Base-by-base conservation (phyloP, 176 grass and related monocot genomes). In the Triticum turgidum region DNA sequence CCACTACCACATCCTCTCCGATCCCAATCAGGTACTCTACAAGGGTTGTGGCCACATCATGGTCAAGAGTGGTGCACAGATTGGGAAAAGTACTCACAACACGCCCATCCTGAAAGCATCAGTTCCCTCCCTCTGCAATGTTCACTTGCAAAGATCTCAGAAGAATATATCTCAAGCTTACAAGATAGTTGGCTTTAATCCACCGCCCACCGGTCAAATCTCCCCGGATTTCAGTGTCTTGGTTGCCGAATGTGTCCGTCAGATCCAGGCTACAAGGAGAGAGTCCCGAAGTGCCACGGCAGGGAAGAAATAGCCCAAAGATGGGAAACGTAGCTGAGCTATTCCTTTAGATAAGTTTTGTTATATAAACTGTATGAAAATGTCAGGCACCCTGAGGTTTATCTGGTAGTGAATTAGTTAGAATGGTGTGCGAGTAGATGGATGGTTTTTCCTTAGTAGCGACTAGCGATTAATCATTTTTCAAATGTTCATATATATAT, bases 1-100 rank as follows among this genome's bases (percentile, higher is more conserved):
- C 25, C 94, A 97, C 85, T 79, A 76, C 34, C 97, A 99, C 89
- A 94, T 99, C 51, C 89, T 99, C 35, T 86, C 81, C 1, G 94
- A 99, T 62, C 83, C 37, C 2, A 90, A 81, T 13, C 97, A 99
- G 90, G 79, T 34, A 61, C 94, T 99, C 3, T 99, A 99, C 82
- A 96, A 94, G 65, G 75, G 90, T 11, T 99, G 94, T 82, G 83
- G 74, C 5, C 90, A 79, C 72, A 72, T 93, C 9, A 58, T 58
- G 54, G 88, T 65, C 44, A 97, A 83, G 79, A 97, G 87, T 62
- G 71, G 77, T 37, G 65, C 66, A 37, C 85, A 91, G 84, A 69
- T 33, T 2, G 51, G 51, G 51, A 54, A 54, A 18, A 54, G 5
- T 81, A 76, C 86, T 59, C 94, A 92, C 77, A 85, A 87, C 47